Evolutionary conservation across 2,329 filamentous ascomycete genomes (phyloP).

Genomic region (Aspergillus pseudotamarii): DNA sequence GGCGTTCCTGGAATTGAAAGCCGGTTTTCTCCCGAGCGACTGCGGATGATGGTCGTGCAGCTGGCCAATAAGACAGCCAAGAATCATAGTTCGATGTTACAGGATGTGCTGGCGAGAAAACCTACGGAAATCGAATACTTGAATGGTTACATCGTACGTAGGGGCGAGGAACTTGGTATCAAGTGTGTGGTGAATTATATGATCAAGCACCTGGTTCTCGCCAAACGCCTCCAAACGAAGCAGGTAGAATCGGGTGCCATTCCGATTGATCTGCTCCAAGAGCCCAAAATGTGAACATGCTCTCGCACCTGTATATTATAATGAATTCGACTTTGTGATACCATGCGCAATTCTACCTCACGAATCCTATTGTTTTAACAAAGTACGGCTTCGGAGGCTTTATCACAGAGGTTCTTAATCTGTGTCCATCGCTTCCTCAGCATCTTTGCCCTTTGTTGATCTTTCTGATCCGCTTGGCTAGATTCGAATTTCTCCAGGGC

Average conservation of each 20-base stretch:
- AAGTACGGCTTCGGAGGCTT: conserved; percentile 26
- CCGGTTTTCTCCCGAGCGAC: conserved; percentile 62
- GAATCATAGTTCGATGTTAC: conserved; percentile 68
- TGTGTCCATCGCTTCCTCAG: conserved; percentile 44
- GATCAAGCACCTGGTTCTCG: conserved; percentile 72
- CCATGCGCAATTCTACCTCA: background rate
- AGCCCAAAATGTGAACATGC: conserved; percentile 5
- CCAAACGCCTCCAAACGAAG: conserved; percentile 58
- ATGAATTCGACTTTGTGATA: background rate
- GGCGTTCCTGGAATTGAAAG: conserved; percentile 61
- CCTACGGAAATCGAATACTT: conserved; percentile 79
- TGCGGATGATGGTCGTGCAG: conserved; percentile 62
- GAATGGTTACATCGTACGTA: conserved; percentile 82
- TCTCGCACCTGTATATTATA: background rate
- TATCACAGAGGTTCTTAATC: conserved; percentile 37
- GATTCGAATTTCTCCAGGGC: conserved; percentile 21
- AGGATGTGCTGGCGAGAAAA: conserved; percentile 62
- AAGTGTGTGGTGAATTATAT: conserved; percentile 72
- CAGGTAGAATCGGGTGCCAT: conserved; percentile 34
- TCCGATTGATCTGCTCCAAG: conserved; percentile 30
- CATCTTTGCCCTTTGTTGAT: conserved; percentile 28
- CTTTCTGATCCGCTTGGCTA: conserved; percentile 10
- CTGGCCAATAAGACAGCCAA: conserved; percentile 58
- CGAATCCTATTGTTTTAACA: conserved; percentile 14
- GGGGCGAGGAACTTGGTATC: conserved; percentile 74